Conservation (phyloP, 768 basidiomycete species). For the Udeniomyces megalosporus region DNA sequence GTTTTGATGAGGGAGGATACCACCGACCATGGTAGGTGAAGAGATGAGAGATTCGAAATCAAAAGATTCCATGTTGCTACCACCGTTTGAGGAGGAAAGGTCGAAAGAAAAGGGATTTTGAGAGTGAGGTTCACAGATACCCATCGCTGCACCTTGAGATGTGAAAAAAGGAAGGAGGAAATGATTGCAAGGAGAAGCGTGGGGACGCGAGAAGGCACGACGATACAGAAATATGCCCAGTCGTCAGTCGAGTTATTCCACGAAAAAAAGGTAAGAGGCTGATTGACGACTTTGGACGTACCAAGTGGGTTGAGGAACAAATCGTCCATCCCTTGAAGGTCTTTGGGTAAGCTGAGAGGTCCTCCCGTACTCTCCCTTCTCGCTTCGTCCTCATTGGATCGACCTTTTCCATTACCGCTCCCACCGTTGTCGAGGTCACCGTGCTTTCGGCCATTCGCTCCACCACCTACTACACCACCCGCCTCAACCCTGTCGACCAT, state of each 20-base stretch:
- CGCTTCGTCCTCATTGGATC: background rate
- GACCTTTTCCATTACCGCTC: background rate
- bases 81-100: background rate
- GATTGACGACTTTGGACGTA: background rate
- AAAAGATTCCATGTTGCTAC: background rate
- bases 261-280: background rate
- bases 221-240: no score
- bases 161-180: background rate
- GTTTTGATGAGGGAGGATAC: no score
- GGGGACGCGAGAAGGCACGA: background rate
- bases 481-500: background rate
- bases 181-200: background rate
- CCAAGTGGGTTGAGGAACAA: conserved; percentile 28
- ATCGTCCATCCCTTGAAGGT: conserved; percentile 28
- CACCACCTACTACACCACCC: background rate
- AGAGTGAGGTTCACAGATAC: background rate
- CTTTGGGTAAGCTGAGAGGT: conserved; percentile 22
- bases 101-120: conserved; percentile 1
- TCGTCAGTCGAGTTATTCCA: no score
- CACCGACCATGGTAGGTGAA: conserved; percentile 14
- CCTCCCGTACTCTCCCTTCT: background rate
- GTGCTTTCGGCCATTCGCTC: no score
- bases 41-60: conserved; percentile 13
- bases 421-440: no score
- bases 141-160: background rate